Base-by-base conservation (phyloP, 805 yeast genomes). In the Metschnikowia gruessii region DNA sequence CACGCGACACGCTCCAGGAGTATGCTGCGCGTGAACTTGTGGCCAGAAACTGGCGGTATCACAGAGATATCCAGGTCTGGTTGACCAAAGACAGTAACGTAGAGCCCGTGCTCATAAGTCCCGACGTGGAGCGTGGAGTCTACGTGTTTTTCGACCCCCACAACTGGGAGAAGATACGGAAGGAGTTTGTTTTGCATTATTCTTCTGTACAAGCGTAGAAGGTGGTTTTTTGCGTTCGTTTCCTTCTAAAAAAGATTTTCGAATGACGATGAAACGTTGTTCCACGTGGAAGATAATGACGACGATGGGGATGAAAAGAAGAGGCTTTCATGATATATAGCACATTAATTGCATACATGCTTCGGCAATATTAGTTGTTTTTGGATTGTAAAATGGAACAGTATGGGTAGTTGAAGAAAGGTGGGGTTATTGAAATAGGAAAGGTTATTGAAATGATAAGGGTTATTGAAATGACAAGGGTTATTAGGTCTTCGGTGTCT, bases 41-140 rank as follows among this genome's bases (percentile, higher is more conserved):
- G 58, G 82, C 82, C 52, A 77, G 99, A 58, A 94, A 92, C 68
- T 94, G 99, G 99, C 79, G 98, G 55, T 94, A 87, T 61, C 99
- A 94, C 68, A 92, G 90, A 68, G 96, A 89, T 51, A 77, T 94
- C 46, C 95, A 91, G 69, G 90, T 94, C 42, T 94, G 99, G 99
- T 71, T 94, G 49, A 94, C 99, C 11, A 94, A 94, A 65, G 97
- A 90, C 59, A 87, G 95, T 24, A 80, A 81, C 57, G 82, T 83
- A 51, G 98, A 92, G 64, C 97, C 97, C 1, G 79, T 87, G 13
- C 87, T 89, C 49, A 68, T 72, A 17, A 80, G 85, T 29, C 85
- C 84, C 31, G 92, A 87, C 47, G 88, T 91, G 45, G 99, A 94
- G 68, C 79, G 92, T 51, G 98, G 99, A 1, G 82, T 90, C 9